Base-by-base conservation (phyloP, 768 basidiomycete genomes). In the Chalciporus sphaerocephalus region DNA sequence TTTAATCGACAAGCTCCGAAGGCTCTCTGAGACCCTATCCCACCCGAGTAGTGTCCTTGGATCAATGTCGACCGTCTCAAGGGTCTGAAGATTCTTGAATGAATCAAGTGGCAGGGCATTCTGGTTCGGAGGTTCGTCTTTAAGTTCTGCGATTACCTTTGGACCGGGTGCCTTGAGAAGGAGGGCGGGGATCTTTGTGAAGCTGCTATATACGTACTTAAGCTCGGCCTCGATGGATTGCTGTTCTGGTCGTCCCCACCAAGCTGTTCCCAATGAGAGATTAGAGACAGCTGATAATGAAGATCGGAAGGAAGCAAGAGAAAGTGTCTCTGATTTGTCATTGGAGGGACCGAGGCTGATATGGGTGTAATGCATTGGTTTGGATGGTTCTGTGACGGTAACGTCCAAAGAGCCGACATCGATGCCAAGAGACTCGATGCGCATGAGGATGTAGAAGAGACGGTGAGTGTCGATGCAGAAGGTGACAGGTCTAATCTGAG, bases 171-270 rank as follows among this genome's bases (percentile, higher is more conserved):
- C 74, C 48, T 72, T 75, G 44, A 94, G 67, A 6, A 73, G 68
- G 30, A 95, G 72, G 1, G 91, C 85, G 13, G 92, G 92, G 0
- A 96, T 71, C 67, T 88, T 92, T 35, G 91, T 96, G 71, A 95
- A 91, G 60, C 83, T 79, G 61, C 90, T 91, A 70, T 83, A 95
- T 51, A 94, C 75, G 65, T 83, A 91, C 62, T 82, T 92, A 63
- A 95, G 81, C 57, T 92, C 87, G 2, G 71, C 60, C 44, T 92
- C 85, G 53, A 87, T 66, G 48, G 60, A 75, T 10, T 76, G 78
- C 28, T 76, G 78, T 46, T 81, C 75, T 5, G 75, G 61, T 48
- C 74, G 70, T 35, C 74, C 68, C 87, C 86, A 92, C 87, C 87
- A 90, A 40, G 79, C 73, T 5, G 67, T 71, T 23, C 86, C 81